Evolutionary conservation across 202 grass and related monocot species (phyloP), one percentile per base, ranked within the genome.

Genomic region (Elaeis oleifera): DNA sequence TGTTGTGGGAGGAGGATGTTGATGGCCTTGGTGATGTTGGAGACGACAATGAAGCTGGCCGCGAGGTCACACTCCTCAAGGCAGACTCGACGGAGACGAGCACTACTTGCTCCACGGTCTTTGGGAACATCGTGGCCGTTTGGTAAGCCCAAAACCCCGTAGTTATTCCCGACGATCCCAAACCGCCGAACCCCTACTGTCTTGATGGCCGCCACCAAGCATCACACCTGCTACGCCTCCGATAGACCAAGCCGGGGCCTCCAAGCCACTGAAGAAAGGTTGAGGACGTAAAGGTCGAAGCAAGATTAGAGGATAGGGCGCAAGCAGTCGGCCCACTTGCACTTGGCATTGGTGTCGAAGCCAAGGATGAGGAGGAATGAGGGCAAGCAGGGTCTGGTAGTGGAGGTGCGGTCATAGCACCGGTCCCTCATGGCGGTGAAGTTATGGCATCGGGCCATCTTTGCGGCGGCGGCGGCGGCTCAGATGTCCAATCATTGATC

Each of bases 261-360:
- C 23, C 25, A 87, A 96, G 16, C 50, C 74, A 18, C 84, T 87
- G 59, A 96, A 96, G 79, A 96, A 96, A 96, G 82, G 79, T 96
- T 84, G 36, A 84, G 91, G 29, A 96, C 81, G 60, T 88, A 85
- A 62, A 89, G 76, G 80, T 90, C 91, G 72, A 90, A 96, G 0
- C 84, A 87, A 1, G 87, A 72, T 51, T 73, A 66, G 79, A 83
- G 79, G 26, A 96, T 81, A 9, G 81, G 49, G 28, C 68, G 79
- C 49, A 96, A 78, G 77, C 90, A 85, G 2, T 63, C 54, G 11
- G 71, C 74, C 91, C 91, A 90, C 75, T 90, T 84, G 87, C 91
- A 90, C 2, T 84, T 90, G 52, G 91, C 73, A 23, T 81, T 78
- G 16, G 87, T 84, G 54, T 87, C 87, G 63, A 96, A 96, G 8